phyloP scores from a whole-genome alignment of 768 basidiomycete genomes.

The Lentinula guzmanii region DNA sequence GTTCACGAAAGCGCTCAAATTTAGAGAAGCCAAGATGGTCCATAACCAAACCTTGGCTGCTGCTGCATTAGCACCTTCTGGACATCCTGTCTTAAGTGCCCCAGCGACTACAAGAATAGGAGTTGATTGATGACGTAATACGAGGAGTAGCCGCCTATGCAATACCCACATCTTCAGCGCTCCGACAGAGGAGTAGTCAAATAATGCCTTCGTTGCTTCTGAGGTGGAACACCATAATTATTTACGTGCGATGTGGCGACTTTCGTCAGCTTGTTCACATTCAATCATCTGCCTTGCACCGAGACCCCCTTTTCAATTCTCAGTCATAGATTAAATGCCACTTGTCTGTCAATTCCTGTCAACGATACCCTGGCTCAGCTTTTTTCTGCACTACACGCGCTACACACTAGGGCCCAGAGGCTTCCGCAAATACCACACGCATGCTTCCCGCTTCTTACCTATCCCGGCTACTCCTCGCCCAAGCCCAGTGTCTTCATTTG shows the following conservation, averaged over 20 bases:
- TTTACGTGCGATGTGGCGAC: not conserved
- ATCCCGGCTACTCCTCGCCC: no score
- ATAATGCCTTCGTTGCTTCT: not conserved
- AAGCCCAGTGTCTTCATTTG: no score
- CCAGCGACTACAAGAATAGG: slow-evolving; percentile 3
- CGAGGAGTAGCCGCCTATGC: not conserved
- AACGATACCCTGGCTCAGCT: not conserved
- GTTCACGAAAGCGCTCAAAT: slow-evolving; percentile 51
- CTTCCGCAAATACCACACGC: no score
- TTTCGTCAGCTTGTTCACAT: not conserved
- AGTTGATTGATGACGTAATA: not conserved
- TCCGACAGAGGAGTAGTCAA: not conserved
- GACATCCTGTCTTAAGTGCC: not conserved
- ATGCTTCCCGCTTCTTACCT: no score
- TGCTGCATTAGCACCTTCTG: not conserved
- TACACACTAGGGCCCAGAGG: not conserved
- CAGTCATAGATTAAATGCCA: not conserved
- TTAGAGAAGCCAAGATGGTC: slow-evolving; percentile 6
- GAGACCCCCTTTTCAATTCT: not conserved
- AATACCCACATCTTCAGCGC: not conserved
- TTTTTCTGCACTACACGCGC: not conserved
- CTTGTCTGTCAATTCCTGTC: not conserved
- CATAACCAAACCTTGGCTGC: not conserved
- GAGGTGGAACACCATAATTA: not conserved
- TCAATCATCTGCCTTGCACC: not conserved